Evolutionary conservation across 495 filamentous ascomycete genomes (phyloP).

Genomic region (Neurospora sp.): DNA sequence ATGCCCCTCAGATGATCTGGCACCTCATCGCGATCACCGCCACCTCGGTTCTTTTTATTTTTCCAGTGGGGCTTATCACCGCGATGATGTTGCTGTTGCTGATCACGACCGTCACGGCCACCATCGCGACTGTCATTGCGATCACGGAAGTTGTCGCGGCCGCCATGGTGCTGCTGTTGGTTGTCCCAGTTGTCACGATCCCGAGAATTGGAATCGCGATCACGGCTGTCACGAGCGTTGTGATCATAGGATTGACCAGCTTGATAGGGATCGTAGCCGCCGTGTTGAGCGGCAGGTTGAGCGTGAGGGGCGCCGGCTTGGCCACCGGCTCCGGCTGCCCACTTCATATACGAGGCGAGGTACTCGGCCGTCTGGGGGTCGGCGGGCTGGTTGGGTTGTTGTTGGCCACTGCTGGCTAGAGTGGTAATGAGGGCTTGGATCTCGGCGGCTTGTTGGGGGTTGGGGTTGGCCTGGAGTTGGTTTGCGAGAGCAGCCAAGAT

Average conservation of each 20-base stretch:
- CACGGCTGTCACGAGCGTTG: slow-evolving; percentile 3
- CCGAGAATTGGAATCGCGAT: slow-evolving; percentile 1
- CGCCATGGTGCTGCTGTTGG: background rate
- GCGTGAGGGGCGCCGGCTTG: background rate
- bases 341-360: slow-evolving; percentile 9
- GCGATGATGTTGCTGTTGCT: background rate
- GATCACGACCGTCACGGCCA: background rate
- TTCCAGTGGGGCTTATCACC: background rate
- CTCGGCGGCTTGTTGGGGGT: slow-evolving; percentile 3
- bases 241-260: background rate
- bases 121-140: slow-evolving; percentile 3
- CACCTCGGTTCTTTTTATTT: background rate
- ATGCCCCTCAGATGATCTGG: slow-evolving; percentile 31
- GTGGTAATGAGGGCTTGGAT: slow-evolving; percentile 14
- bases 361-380: slow-evolving; percentile 14
- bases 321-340: slow-evolving; percentile 2
- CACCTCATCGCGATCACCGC: slow-evolving; percentile 4
- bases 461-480: slow-evolving; percentile 6
- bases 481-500: slow-evolving; percentile 16
- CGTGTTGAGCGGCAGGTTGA: slow-evolving; percentile 1
- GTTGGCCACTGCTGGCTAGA: slow-evolving; percentile 6
- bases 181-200: slow-evolving; percentile 7
- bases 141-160: slow-evolving; percentile 16
- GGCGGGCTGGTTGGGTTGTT: slow-evolving; percentile 2
- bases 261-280: background rate